A percentile compares a stretch with the other conserved stretches of the same genome.
Evolutionary conservation across 208 protist genomes (phyloP).

Genomic region (Leishmania turanica): DNA sequence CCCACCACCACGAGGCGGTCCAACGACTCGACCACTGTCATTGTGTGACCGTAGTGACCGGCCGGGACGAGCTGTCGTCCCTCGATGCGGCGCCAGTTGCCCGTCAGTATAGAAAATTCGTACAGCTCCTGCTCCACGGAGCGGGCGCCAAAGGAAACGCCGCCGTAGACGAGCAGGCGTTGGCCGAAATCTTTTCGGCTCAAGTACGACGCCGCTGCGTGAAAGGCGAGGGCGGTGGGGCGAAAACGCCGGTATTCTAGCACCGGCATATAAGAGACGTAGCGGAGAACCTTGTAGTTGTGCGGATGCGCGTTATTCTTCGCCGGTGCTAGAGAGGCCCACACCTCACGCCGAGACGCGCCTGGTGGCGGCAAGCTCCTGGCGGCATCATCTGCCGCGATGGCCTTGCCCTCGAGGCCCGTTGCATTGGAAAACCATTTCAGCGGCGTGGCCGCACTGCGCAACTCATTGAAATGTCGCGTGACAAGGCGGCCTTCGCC

Average conservation of each 20-base stretch:
- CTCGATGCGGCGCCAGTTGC: slow-evolving; percentile 77
- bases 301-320: slow-evolving; percentile 29
- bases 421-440: slow-evolving; percentile 27
- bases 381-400: slow-evolving; percentile 5
- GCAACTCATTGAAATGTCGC: slow-evolving; percentile 3
- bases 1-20: slow-evolving; percentile 76
- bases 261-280: slow-evolving; percentile 59
- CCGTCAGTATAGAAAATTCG: slow-evolving; percentile 83
- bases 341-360: slow-evolving; percentile 65
- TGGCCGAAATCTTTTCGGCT: slow-evolving; percentile 58
- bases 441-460: slow-evolving; percentile 37
- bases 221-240: slow-evolving; percentile 64
- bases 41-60: slow-evolving; percentile 78
- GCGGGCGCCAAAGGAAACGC: slow-evolving; percentile 32
- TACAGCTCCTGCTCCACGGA: slow-evolving; percentile 79
- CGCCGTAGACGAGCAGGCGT: slow-evolving; percentile 85
- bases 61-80: slow-evolving; percentile 71
- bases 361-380: neutral
- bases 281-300: slow-evolving; percentile 67
- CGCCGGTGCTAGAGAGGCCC: slow-evolving; percentile 61
- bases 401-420: slow-evolving; percentile 13
- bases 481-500: slow-evolving; percentile 27
- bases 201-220: slow-evolving; percentile 64
- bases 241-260: slow-evolving; percentile 63
- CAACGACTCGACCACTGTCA: slow-evolving; percentile 51